phyloP scores from a whole-genome alignment of 2,329 filamentous ascomycete genomes.

The Beauveria medogensis region DNA sequence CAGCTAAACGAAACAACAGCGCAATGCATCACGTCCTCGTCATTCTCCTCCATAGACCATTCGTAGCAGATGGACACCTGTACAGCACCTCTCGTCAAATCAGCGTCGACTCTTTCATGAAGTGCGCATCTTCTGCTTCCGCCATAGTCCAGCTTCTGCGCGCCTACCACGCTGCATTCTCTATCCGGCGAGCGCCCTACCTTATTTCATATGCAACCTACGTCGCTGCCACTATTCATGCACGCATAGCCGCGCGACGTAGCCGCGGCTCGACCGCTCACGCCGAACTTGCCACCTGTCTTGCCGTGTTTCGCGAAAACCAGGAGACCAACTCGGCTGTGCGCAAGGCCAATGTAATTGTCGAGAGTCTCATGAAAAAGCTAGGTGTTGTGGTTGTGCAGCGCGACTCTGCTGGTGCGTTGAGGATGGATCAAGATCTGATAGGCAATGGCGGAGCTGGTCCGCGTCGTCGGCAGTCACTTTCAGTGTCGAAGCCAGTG shows the following conservation, averaged over 20 bases:
- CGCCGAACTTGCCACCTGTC: not conserved
- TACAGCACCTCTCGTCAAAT: not conserved
- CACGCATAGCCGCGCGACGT: constrained; percentile 36
- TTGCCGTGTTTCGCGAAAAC: not conserved
- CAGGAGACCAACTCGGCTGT: not conserved
- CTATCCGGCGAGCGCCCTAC: constrained; percentile 41
- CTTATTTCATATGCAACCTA: constrained; percentile 49
- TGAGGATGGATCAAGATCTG: not conserved
- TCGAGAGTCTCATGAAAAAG: not conserved
- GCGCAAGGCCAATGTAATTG: not conserved
- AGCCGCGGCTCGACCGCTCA: not conserved
- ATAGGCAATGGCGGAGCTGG: too few relatives aligned
- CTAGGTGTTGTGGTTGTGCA: not conserved
- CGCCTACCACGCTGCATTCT: not conserved
- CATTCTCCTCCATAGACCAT: not conserved
- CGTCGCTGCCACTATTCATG: constrained; percentile 44
- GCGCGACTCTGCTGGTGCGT: not conserved
- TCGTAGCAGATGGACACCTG: not conserved
- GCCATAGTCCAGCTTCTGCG: not conserved
- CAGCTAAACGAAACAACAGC: not conserved
- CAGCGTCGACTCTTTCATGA: not conserved
- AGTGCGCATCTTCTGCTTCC: not conserved
- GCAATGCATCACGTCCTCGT: not conserved
- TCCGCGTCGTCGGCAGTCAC: too few relatives aligned
- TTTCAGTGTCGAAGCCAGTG: too few relatives aligned